These are phyloP conservation scores for Mycosphaerella sp. DNA, from an alignment of 2,329 filamentous ascomycete genomes.

Conservation along the genomic window DNA sequence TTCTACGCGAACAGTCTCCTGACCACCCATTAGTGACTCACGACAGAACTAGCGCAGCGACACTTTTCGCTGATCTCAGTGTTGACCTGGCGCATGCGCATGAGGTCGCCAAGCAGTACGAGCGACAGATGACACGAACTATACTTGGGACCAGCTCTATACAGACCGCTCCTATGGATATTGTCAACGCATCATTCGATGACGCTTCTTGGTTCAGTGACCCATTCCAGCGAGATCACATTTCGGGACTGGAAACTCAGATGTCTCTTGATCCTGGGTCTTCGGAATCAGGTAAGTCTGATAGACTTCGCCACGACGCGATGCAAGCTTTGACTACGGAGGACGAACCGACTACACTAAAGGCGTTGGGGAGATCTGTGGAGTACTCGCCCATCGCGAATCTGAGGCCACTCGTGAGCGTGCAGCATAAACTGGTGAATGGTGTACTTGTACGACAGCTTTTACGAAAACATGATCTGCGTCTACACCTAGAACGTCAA, in stretches of 20 bases:
- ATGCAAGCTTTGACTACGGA: neutral
- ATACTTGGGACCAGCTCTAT: neutral
- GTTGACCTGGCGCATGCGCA: neutral
- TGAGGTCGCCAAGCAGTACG: neutral
- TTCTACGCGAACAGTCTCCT: conserved; percentile 10
- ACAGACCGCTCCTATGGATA: neutral
- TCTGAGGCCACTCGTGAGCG: conserved; percentile 55
- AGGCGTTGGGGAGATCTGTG: neutral
- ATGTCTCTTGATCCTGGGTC: neutral
- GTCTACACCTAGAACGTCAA: conserved; percentile 67
- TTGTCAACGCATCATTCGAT: neutral
- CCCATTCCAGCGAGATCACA: neutral
- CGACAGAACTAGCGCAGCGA: neutral
- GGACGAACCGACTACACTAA: neutral
- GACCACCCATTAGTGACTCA: conserved; percentile 4
- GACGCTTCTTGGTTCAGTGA: neutral
- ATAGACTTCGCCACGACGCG: conserved; percentile 2
- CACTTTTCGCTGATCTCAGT: neutral
- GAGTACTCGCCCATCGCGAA: conserved; percentile 17
- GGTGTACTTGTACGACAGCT: conserved; percentile 69
- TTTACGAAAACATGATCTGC: conserved; percentile 66
- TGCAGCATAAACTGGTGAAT: conserved; percentile 72
- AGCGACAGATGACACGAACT: neutral
- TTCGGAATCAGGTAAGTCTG: neutral
- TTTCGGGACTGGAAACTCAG: neutral